Conservation (phyloP, 2,329 filamentous ascomycete species). For the Verticillium nonalfalfae region DNA sequence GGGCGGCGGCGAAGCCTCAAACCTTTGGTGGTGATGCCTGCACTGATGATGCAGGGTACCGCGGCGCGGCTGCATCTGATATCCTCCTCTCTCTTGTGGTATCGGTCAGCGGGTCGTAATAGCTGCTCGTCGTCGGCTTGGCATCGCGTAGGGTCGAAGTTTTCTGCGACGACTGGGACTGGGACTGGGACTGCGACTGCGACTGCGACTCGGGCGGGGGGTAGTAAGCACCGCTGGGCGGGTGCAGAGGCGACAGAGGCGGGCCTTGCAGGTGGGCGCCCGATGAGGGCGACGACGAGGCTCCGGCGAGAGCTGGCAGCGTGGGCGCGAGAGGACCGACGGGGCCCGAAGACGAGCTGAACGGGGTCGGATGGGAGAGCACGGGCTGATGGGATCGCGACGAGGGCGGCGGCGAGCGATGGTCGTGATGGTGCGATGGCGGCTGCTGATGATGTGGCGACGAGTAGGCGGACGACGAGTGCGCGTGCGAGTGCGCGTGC, state of each 20-base stretch:
- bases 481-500: slow-evolving; percentile 17
- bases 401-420: slow-evolving; percentile 15
- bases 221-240: slow-evolving; percentile 34
- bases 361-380: slow-evolving; percentile 19
- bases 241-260: slow-evolving; percentile 36
- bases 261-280: slow-evolving; percentile 14
- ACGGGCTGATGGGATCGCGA: slow-evolving; percentile 10
- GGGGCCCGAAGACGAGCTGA: slow-evolving; percentile 27
- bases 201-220: slow-evolving; percentile 23
- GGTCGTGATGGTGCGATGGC: slow-evolving; percentile 19
- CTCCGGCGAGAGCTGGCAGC: slow-evolving; percentile 4
- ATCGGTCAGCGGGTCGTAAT: slow-evolving; percentile 50
- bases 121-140: slow-evolving; percentile 35
- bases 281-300: slow-evolving; percentile 13
- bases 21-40: slow-evolving; percentile 41
- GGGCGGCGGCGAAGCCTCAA: slow-evolving; percentile 20
- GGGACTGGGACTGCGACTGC: slow-evolving; percentile 25
- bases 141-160: slow-evolving; percentile 13
- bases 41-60: slow-evolving; percentile 34
- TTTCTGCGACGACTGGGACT: background rate
- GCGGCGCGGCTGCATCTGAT: slow-evolving; percentile 33
- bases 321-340: slow-evolving; percentile 13
- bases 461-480: slow-evolving; percentile 1
- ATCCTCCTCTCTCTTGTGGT: slow-evolving; percentile 38
- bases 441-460: slow-evolving; percentile 14